These are phyloP conservation scores for Sclerotinia subarctica DNA, from an alignment of 2,329 filamentous ascomycete genomes.

Conservation along the genomic window DNA sequence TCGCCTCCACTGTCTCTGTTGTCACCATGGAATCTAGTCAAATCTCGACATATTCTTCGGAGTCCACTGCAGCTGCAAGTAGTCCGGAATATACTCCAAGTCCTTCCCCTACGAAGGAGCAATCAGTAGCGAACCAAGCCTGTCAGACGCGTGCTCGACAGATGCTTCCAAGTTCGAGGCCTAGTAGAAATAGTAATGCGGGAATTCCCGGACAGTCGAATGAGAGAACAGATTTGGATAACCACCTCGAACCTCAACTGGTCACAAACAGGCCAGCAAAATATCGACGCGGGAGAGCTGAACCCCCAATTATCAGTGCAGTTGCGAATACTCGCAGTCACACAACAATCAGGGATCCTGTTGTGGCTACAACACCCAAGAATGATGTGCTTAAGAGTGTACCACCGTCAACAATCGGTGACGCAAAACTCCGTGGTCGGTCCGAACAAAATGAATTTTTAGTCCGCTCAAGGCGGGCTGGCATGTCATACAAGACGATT, in stretches of 20 bases:
- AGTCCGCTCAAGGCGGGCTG: slow-evolving; percentile 51
- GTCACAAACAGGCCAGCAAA: not conserved
- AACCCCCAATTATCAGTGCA: not conserved
- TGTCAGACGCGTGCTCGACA: slow-evolving; percentile 24
- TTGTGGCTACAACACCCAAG: not conserved
- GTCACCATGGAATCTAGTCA: slow-evolving; percentile 30
- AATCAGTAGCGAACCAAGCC: slow-evolving; percentile 19
- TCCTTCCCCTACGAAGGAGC: slow-evolving; percentile 17
- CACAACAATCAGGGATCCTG: not conserved
- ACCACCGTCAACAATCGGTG: not conserved
- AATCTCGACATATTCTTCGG: slow-evolving; percentile 24
- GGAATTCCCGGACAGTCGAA: slow-evolving; percentile 23
- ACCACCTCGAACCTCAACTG: not conserved
- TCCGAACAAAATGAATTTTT: slow-evolving; percentile 48
- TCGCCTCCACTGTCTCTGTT: slow-evolving; percentile 24
- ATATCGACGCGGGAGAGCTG: slow-evolving; percentile 15
- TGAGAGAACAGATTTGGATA: not conserved
- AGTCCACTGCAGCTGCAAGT: slow-evolving; percentile 21
- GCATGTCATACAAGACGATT: slow-evolving; percentile 65
- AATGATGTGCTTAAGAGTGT: not conserved
- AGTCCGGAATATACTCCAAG: slow-evolving; percentile 23
- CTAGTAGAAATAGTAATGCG: slow-evolving; percentile 19
- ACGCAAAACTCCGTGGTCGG: not conserved
- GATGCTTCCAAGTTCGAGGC: slow-evolving; percentile 27
- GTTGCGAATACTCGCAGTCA: not conserved